These are phyloP conservation scores for Boletus bicolor DNA, from an alignment of 768 basidiomycete species.

Conservation along the genomic window DNA sequence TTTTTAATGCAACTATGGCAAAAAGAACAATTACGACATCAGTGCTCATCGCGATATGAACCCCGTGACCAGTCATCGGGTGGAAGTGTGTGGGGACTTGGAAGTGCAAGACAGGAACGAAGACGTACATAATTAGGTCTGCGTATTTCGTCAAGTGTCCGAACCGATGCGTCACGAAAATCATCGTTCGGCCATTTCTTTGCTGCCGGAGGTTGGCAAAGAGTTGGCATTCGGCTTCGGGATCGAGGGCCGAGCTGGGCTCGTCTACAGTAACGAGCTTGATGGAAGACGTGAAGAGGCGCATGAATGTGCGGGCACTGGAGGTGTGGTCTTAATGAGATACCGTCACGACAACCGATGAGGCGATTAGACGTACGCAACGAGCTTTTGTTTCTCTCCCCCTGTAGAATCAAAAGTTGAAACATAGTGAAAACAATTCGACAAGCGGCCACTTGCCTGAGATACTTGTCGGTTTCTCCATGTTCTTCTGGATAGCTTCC, in stretches of 20 bases:
- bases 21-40: not conserved
- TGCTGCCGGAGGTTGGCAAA: conserved; percentile 28
- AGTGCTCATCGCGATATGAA: not conserved
- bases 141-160: conserved; percentile 38
- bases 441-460: conserved; percentile 19
- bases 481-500: conserved; percentile 14
- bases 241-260: conserved; percentile 39
- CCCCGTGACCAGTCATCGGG: not conserved
- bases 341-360: too few relatives aligned
- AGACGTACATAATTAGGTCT: conserved; percentile 35
- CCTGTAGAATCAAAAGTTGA: conserved; percentile 5
- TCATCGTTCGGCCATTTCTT: conserved; percentile 36
- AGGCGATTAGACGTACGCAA: conserved; percentile 14
- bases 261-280: conserved; percentile 36
- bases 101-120: not conserved
- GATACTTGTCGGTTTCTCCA: conserved; percentile 20
- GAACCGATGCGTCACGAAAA: conserved; percentile 41
- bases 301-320: conserved; percentile 41
- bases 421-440: not conserved
- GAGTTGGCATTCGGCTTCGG: conserved; percentile 32
- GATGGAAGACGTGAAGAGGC: conserved; percentile 31
- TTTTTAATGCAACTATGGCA: conserved; percentile 32
- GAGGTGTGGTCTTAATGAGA: not conserved
- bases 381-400: conserved; percentile 34
- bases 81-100: not conserved